A percentile compares a stretch with the other conserved stretches of the same genome.
Evolutionary conservation across 2,329 filamentous ascomycete genomes (phyloP).

Genomic region (Aspergillus versicolor): DNA sequence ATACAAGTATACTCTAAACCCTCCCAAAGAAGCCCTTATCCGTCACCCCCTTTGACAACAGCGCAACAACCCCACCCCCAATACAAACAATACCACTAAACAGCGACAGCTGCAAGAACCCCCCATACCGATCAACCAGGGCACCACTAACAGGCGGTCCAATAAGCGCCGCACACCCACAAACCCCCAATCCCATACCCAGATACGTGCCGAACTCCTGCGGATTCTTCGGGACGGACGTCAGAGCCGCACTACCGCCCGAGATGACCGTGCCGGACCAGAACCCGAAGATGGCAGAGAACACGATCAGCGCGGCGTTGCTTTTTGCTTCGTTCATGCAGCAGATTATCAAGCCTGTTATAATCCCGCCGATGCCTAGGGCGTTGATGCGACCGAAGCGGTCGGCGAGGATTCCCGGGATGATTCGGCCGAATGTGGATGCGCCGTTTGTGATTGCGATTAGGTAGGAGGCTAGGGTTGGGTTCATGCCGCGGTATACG

Average conservation of each 20-base stretch:
- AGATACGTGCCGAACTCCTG: conserved; percentile 40
- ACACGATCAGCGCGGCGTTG: conserved; percentile 29
- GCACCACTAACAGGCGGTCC: conserved; percentile 51
- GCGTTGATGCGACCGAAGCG: conserved; percentile 37
- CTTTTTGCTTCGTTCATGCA: conserved; percentile 29
- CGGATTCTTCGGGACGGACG: conserved; percentile 26
- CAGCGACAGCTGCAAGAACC: conserved; percentile 37
- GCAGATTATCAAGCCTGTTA: conserved; percentile 32
- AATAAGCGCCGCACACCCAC: conserved; percentile 47
- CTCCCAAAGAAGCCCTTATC: conserved; percentile 40
- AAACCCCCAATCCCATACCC: conserved; percentile 35
- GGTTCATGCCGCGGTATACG: conserved; percentile 13
- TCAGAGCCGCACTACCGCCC: conserved; percentile 37
- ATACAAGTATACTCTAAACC: neutral
- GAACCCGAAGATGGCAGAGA: conserved; percentile 40
- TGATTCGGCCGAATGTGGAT: conserved; percentile 34
- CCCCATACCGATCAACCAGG: conserved; percentile 43
- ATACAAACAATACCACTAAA: conserved; percentile 33
- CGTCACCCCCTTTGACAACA: conserved; percentile 38
- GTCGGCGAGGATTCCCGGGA: conserved; percentile 35
- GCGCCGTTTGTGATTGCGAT: conserved; percentile 35
- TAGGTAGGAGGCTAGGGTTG: conserved; percentile 28
- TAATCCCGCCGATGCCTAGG: conserved; percentile 23
- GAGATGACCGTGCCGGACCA: conserved; percentile 41
- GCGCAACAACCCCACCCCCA: conserved; percentile 23